Evolutionary conservation across 176 grass and related monocot genomes (phyloP).

Genomic region (Puccinellia tenuiflora): DNA sequence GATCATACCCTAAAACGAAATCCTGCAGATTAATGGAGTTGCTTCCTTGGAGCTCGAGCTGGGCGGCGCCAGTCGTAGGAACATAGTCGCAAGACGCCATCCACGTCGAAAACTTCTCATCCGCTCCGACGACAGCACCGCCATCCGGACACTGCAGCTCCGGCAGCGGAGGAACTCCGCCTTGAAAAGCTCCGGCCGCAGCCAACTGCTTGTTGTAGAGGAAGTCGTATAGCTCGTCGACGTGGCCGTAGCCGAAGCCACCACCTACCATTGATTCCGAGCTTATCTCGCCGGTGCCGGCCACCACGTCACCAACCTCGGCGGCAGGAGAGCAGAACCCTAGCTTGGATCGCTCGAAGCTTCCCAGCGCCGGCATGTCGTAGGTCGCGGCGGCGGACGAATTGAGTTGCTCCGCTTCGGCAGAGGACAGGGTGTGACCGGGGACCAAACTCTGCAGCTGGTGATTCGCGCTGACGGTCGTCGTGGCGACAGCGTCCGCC

Average conservation of each 20-base stretch:
- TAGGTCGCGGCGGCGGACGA: conserved; percentile 14
- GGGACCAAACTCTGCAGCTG: conserved; percentile 7
- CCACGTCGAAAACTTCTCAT: conserved; percentile 48
- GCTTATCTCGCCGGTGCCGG: neutral
- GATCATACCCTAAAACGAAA: conserved; percentile 44
- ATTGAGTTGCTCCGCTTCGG: conserved; percentile 12
- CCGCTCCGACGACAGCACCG: conserved; percentile 25
- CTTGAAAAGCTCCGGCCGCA: conserved; percentile 16
- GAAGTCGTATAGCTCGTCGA: conserved; percentile 46
- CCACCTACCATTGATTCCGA: conserved; percentile 10
- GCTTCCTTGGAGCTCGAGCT: conserved; percentile 18
- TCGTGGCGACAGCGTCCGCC: conserved; percentile 31
- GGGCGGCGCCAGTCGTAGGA: neutral
- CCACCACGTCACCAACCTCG: conserved; percentile 19
- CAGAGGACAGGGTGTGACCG: neutral
- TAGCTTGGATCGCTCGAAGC: conserved; percentile 47
- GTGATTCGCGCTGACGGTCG: neutral
- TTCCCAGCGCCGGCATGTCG: conserved; percentile 25
- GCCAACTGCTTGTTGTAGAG: conserved; percentile 34
- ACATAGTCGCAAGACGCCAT: conserved; percentile 39
- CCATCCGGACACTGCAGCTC: conserved; percentile 42
- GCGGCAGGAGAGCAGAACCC: conserved; percentile 38
- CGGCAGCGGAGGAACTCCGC: conserved; percentile 19
- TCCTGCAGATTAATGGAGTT: conserved; percentile 46
- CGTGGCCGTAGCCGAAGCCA: conserved; percentile 23